Evolutionary conservation across 768 basidiomycete genomes (phyloP), one percentile per base, ranked within the genome.

Genomic region (Dioszegia crocea): DNA sequence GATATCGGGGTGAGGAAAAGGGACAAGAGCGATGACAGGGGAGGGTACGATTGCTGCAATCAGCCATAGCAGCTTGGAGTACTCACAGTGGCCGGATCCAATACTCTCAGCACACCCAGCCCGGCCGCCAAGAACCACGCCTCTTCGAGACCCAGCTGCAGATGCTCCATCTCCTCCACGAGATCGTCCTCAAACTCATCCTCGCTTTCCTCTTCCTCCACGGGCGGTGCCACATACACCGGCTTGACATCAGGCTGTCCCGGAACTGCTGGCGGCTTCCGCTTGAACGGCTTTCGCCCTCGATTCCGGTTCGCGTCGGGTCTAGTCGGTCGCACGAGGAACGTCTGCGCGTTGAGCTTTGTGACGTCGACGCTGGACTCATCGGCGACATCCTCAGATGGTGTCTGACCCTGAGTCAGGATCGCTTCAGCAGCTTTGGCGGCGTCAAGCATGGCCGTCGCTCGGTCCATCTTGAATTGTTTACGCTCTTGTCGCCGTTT

Each of bases 401-500:
- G 51, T 4, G 51, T 53, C 27, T 29, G 21, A n/a, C 56, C n/a
- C 12, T 43, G 46, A 1, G 63, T 59, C 8, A 76, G 60, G 41
- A 79, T 65, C 9, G 73, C 76, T 61, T 80, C 79, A 17, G 78
- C 77, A 0, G 89, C 89, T 64, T 96, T 71, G 31, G 74, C 74
- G 16, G 77, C 76, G n/a, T 68, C 62, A 26, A 78, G 65, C 61
- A 77, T 88, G 1, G 92, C 94, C 57, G 82, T 80, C 26, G 93
- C 92, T 69, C 96, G 85, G 71, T 94, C 91, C 38, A 86, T 81
- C 78, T 99, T 99, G 81, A 94, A 93, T 66, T 91, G 88, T 67
- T 86, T 86, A 36, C 96, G 86, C 66, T 93, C 91, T 29, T 85
- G 84, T 46, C 96, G 82, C 38, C 96, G 86, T 70, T 85, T 85